Percentiles rank a stretch among this genome's conserved stretches.
These are phyloP conservation scores for Cornus florida DNA, from an alignment of 148 eudicot species.

Conservation along the genomic window DNA sequence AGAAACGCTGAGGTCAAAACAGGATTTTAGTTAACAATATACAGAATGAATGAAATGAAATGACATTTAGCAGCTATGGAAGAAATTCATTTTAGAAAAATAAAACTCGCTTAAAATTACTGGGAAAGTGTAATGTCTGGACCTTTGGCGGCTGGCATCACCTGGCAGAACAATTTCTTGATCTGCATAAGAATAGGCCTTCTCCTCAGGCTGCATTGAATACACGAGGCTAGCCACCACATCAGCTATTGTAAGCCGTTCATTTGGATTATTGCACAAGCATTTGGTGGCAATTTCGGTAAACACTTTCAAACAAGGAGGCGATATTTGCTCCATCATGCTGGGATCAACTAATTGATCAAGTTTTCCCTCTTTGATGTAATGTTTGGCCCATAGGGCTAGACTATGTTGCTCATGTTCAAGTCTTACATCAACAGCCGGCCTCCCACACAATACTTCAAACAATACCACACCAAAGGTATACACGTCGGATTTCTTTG, in stretches of 20 bases:
- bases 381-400: conserved; percentile 16
- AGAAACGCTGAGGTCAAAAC: too few relatives aligned
- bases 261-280: conserved; percentile 18
- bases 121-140: too few relatives aligned
- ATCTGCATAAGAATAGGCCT: not conserved
- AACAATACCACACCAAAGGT: conserved; percentile 20
- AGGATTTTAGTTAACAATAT: too few relatives aligned
- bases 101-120: too few relatives aligned
- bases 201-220: not conserved
- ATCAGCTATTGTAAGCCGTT: conserved; percentile 34
- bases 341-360: conserved; percentile 19
- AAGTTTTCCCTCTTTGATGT: conserved; percentile 16
- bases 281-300: conserved; percentile 24
- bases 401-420: too few relatives aligned
- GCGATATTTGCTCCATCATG: conserved; percentile 18
- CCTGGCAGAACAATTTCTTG: not conserved
- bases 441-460: too few relatives aligned
- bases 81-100: not conserved
- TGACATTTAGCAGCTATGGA: conserved; percentile 1
- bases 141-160: too few relatives aligned
- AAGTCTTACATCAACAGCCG: too few relatives aligned
- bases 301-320: conserved; percentile 20
- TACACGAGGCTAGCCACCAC: conserved; percentile 25
- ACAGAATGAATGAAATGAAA: not conserved
- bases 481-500: conserved; percentile 28